Base-by-base conservation (phyloP, 306 rosid species). In the Biancaea sappan region DNA sequence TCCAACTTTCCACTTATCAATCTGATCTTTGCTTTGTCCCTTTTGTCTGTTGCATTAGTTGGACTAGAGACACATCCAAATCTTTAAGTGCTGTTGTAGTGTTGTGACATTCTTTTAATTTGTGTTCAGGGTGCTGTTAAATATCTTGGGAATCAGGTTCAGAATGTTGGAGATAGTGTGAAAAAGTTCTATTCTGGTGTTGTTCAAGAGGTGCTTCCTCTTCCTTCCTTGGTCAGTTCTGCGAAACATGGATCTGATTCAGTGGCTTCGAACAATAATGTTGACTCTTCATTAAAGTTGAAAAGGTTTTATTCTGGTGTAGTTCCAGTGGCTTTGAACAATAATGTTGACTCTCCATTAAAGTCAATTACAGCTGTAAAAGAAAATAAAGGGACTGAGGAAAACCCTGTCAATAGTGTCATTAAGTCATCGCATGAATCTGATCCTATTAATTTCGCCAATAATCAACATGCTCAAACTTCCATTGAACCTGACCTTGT, bases 101-200 rank as follows among this genome's bases (percentile, higher is more conserved):
- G 9, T 54, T 24, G 58, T 59, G 41, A 22, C 64, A 74, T 72
- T 53, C 44, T 76, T 52, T 41, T 47, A 38, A 58, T 71, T 81
- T 58, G 72, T 74, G 53, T 26, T 41, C 92, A 94, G 99, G 91
- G 86, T 77, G 80, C 88, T 38, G 85, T 88, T 41, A 87, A 88
- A 77, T 90, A 88, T 81, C 86, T 94, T 31, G 96, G 81, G 85
- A 82, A 82, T 73, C 93, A 64, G 58, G 89, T 92, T 69, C 84
- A 89, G 48, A 83, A 77, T 64, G 93, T 86, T 59, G 92, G 99
- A 51, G 91, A 82, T 35, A 87, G 70, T 79, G 79, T 92, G 62
- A 88, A 86, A 83, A 92, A 77, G 70, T 73, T 94, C 5, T 94
- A 70, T 84, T 87, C 96, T 66, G 95, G 50, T 72, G 86, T 88